phyloP scores from a whole-genome alignment of 345 rosid genomes.

The Microthlaspi erraticum region DNA sequence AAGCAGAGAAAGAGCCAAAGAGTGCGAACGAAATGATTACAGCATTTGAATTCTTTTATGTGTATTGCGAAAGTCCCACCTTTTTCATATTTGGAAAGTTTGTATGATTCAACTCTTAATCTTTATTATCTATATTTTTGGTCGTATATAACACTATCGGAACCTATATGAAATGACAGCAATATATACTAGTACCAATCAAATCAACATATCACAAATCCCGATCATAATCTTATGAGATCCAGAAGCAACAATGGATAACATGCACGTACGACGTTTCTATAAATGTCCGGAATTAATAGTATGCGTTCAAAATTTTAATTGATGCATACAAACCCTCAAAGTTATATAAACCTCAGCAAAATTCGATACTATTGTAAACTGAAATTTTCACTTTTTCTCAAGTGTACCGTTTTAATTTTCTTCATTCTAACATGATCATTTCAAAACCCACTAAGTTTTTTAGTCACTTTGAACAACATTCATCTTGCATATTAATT shows the following conservation, averaged over 20 bases:
- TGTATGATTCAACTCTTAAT: constrained; percentile 25
- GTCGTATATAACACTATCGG: no score
- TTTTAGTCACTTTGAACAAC: no score
- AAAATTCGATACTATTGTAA: no score
- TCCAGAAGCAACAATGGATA: not conserved
- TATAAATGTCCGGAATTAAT: not conserved
- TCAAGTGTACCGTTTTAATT: no score
- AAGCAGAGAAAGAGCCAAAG: constrained; percentile 22
- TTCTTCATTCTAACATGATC: no score
- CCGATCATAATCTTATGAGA: not conserved
- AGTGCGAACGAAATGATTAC: constrained; percentile 41
- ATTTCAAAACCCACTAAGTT: no score
- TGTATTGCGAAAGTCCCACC: constrained; percentile 17
- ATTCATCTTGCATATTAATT: no score
- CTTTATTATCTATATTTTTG: not conserved
- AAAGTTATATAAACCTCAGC: no score
- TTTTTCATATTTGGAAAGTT: constrained; percentile 34
- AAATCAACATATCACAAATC: constrained; percentile 1
- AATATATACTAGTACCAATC: not conserved
- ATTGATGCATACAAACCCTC: not conserved
- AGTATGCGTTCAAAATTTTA: not conserved
- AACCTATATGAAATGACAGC: constrained; percentile 4
- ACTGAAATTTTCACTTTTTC: no score
- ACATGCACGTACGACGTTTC: not conserved
- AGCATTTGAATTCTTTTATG: constrained; percentile 27